Percentiles rank a stretch among this genome's conserved stretches.
Evolutionary conservation across 2,329 filamentous ascomycete genomes (phyloP).

Genomic region (Arthrobotrys megalospora): DNA sequence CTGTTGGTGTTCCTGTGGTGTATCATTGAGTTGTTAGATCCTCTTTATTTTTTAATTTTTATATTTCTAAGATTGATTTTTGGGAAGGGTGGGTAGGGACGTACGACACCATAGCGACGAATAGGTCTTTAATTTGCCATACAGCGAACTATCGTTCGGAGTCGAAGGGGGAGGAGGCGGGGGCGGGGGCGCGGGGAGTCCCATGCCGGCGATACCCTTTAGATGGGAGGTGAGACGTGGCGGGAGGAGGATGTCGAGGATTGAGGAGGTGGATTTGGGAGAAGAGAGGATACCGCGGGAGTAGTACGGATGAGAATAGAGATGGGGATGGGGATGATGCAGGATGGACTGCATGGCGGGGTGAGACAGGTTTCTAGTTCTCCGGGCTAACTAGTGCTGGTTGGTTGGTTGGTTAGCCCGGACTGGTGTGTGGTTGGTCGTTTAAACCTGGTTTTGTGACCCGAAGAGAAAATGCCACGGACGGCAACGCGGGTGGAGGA

Average conservation of each 20-base stretch:
- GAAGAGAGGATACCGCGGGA: conserved; percentile 4
- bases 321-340: conserved; percentile 1
- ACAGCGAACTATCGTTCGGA: conserved; percentile 34
- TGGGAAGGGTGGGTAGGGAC: not conserved
- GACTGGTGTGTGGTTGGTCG: not conserved
- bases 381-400: not conserved
- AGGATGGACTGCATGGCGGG: conserved; percentile 31
- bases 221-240: conserved; percentile 35
- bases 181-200: conserved; percentile 35
- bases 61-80: too few relatives aligned
- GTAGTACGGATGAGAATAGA: conserved; percentile 6
- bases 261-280: conserved; percentile 26
- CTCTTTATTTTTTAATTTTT: not conserved
- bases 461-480: not conserved
- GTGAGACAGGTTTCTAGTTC: conserved; percentile 15
- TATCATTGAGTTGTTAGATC: not conserved
- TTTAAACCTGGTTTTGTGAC: not conserved
- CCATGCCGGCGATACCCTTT: conserved; percentile 51
- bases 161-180: conserved; percentile 36
- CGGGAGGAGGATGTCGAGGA: conserved; percentile 43
- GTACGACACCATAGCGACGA: conserved; percentile 51
- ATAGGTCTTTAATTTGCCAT: conserved; percentile 32
- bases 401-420: not conserved
- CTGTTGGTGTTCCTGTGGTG: conserved; percentile 36
- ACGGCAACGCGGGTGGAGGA: not conserved